Conservation (phyloP, 2,329 filamentous ascomycete species). For the Exophiala dermatitidis region DNA sequence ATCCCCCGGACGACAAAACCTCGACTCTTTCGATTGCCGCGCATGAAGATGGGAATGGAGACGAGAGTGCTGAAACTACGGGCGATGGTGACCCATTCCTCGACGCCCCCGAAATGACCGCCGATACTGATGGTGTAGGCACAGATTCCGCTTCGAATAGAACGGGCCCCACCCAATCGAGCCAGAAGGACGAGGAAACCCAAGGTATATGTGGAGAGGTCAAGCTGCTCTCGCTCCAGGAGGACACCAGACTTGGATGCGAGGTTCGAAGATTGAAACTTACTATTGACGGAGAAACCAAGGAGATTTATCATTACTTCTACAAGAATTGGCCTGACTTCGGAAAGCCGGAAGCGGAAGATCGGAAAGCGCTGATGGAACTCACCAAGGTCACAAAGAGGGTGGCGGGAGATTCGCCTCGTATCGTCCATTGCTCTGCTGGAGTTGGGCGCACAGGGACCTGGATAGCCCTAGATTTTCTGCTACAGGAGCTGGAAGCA, state of each 20-base stretch:
- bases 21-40: conserved; percentile 39
- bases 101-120: conserved; percentile 18
- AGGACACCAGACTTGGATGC: conserved; percentile 52
- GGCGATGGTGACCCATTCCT: conserved; percentile 34
- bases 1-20: conserved; percentile 54
- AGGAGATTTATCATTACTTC: conserved; percentile 72
- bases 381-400: conserved; percentile 44
- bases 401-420: conserved; percentile 55
- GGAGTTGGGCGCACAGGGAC: conserved; percentile 92
- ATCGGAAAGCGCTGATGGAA: conserved; percentile 45
- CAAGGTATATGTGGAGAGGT: conserved; percentile 41
- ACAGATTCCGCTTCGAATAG: conserved; percentile 14
- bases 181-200: conserved; percentile 1
- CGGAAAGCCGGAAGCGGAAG: conserved; percentile 59
- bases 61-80: conserved; percentile 59
- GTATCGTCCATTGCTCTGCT: conserved; percentile 81
- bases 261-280: conserved; percentile 67
- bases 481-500: conserved; percentile 71
- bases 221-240: conserved; percentile 49
- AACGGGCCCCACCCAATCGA: neutral
- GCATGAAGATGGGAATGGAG: conserved; percentile 42
- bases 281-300: conserved; percentile 45
- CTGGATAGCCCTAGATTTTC: conserved; percentile 91
- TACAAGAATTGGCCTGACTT: conserved; percentile 90
- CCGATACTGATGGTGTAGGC: conserved; percentile 25